These are phyloP conservation scores for Alternaria sp. DNA, from an alignment of 2,329 filamentous ascomycete species.

Conservation along the genomic window DNA sequence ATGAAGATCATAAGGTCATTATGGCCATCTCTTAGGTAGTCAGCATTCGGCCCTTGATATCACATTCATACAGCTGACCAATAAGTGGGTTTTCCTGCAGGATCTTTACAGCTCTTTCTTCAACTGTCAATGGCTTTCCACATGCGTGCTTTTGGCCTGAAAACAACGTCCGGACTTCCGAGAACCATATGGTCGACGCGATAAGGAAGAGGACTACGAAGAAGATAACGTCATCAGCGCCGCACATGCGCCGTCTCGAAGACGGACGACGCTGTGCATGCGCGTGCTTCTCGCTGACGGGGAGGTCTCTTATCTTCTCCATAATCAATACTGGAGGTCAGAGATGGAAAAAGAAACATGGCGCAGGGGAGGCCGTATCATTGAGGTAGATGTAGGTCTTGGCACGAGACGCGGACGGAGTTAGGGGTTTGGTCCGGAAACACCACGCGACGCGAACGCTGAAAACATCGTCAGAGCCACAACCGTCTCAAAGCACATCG, in stretches of 20 bases:
- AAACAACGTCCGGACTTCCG: constrained; percentile 6
- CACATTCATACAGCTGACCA: constrained; percentile 37
- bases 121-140: constrained; percentile 26
- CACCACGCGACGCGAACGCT: constrained; percentile 13
- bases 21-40: constrained; percentile 74
- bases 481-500: constrained; percentile 1
- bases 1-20: constrained; percentile 85
- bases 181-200: constrained; percentile 14
- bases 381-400: constrained; percentile 10
- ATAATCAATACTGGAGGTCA: constrained; percentile 8
- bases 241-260: constrained; percentile 5
- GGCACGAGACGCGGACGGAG: constrained; percentile 21
- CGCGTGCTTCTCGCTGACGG: constrained; percentile 2
- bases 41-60: constrained; percentile 19
- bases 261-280: background rate
- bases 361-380: background rate
- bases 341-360: background rate
- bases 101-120: constrained; percentile 47
- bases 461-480: background rate
- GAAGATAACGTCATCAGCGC: constrained; percentile 3
- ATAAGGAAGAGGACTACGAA: constrained; percentile 14
- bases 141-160: constrained; percentile 3
- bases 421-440: constrained; percentile 22
- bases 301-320: constrained; percentile 17
- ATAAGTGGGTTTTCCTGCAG: constrained; percentile 53